These are phyloP conservation scores for Vigna nakashimae DNA, from an alignment of 306 rosid genomes.

Conservation along the genomic window DNA sequence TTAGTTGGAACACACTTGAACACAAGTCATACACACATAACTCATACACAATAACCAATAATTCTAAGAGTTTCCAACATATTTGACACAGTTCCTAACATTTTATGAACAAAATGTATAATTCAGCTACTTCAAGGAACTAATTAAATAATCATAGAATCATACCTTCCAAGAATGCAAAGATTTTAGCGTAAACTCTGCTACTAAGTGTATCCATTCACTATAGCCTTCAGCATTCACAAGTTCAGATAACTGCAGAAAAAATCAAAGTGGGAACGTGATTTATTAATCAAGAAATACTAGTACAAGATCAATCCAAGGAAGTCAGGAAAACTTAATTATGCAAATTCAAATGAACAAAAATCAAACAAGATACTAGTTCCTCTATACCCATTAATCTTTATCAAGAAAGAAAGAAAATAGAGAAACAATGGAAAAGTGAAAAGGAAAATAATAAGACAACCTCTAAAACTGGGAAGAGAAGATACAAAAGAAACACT, in stretches of 20 bases:
- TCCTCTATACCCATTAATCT: not conserved
- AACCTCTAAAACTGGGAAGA: not conserved
- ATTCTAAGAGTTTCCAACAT: not conserved
- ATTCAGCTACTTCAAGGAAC: conserved; percentile 21
- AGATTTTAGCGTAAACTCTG: conserved; percentile 93
- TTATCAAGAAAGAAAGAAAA: not conserved
- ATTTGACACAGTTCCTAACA: conserved; percentile 1
- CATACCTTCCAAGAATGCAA: conserved; percentile 96
- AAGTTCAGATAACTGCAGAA: conserved; percentile 84
- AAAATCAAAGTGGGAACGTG: not conserved
- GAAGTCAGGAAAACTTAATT: not conserved
- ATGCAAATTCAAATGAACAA: conserved; percentile 9
- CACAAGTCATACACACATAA: no score
- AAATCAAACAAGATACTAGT: conserved; percentile 3
- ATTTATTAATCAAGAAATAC: conserved; percentile 21
- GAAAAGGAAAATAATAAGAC: not conserved
- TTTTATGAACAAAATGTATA: conserved; percentile 21
- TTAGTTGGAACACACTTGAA: no score
- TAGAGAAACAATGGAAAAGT: not conserved
- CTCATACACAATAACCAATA: no score
- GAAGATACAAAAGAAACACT: not conserved
- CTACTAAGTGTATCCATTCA: conserved; percentile 92
- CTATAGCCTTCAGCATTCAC: conserved; percentile 90
- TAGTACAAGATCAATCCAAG: not conserved
- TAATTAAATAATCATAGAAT: conserved; percentile 25